phyloP scores from a whole-genome alignment of 345 rosid species.

The Lepidium sativum region DNA sequence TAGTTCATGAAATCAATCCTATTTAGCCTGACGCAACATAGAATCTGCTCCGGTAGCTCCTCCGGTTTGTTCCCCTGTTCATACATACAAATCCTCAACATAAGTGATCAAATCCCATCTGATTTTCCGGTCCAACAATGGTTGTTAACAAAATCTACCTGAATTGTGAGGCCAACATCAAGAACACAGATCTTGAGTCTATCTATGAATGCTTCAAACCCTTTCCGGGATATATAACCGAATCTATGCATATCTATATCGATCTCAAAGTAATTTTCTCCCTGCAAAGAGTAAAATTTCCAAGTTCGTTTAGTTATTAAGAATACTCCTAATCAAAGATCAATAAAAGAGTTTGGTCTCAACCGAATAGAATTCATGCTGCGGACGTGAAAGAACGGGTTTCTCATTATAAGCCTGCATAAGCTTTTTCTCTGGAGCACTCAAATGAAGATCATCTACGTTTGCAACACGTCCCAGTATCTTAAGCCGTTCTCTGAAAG shows the following conservation, averaged over 20 bases:
- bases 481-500: slow-evolving; percentile 87
- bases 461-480: slow-evolving; percentile 92
- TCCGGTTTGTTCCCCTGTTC: slow-evolving; percentile 81
- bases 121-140: not conserved
- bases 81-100: not conserved
- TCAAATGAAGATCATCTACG: slow-evolving; percentile 80
- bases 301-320: not conserved
- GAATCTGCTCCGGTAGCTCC: slow-evolving; percentile 88
- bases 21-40: slow-evolving; percentile 71
- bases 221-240: slow-evolving; percentile 85
- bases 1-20: slow-evolving; percentile 68
- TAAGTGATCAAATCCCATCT: not conserved
- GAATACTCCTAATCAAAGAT: not conserved
- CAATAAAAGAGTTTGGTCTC: slow-evolving; percentile 4
- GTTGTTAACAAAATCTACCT: slow-evolving; percentile 35
- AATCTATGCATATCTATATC: slow-evolving; percentile 97
- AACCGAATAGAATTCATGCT: slow-evolving; percentile 74
- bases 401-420: slow-evolving; percentile 97
- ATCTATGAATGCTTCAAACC: slow-evolving; percentile 75
- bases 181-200: slow-evolving; percentile 64
- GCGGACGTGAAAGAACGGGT: slow-evolving; percentile 98
- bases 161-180: slow-evolving; percentile 93
- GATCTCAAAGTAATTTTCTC: slow-evolving; percentile 79
- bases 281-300: slow-evolving; percentile 37
- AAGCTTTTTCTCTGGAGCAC: slow-evolving; percentile 85